Evolutionary conservation across 495 filamentous ascomycete species (phyloP).

Genomic region (Sphaerosporella brunnea): DNA sequence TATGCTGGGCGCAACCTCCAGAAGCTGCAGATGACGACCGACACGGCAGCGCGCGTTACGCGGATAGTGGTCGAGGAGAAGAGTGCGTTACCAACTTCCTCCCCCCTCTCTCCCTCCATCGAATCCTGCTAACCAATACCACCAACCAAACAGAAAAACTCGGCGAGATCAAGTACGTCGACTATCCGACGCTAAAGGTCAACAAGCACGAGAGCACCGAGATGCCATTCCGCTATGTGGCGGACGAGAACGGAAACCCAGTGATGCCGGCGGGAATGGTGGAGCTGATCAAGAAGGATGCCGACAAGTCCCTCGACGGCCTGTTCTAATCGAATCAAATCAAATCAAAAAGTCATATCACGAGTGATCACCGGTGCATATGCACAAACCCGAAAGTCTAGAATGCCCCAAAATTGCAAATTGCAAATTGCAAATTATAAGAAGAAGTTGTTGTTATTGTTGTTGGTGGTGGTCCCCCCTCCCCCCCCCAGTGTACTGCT

Average conservation of each 20-base stretch:
- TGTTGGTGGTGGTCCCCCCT: too few relatives aligned
- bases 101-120: not conserved
- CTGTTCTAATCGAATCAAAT: too few relatives aligned
- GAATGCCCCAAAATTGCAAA: too few relatives aligned
- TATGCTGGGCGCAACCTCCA: constrained; percentile 77
- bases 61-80: constrained; percentile 71
- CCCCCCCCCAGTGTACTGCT: too few relatives aligned
- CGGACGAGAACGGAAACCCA: constrained; percentile 49
- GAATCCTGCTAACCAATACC: too few relatives aligned
- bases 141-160: constrained; percentile 1
- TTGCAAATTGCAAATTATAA: too few relatives aligned
- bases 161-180: constrained; percentile 67
- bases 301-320: constrained; percentile 79
- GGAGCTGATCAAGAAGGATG: constrained; percentile 80
- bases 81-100: constrained; percentile 33
- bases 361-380: too few relatives aligned
- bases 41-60: constrained; percentile 88
- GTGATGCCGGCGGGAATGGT: constrained; percentile 96
- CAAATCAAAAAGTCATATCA: too few relatives aligned
- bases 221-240: constrained; percentile 96
- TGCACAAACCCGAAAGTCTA: too few relatives aligned
- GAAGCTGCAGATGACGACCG: constrained; percentile 93
- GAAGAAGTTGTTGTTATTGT: too few relatives aligned
- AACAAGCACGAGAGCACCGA: constrained; percentile 81
- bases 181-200: constrained; percentile 74